A percentile compares a stretch with the other conserved stretches of the same genome.
These are phyloP conservation scores for Schizosaccharomyces japonicus DNA, from an alignment of 805 yeast genomes.

Conservation along the genomic window DNA sequence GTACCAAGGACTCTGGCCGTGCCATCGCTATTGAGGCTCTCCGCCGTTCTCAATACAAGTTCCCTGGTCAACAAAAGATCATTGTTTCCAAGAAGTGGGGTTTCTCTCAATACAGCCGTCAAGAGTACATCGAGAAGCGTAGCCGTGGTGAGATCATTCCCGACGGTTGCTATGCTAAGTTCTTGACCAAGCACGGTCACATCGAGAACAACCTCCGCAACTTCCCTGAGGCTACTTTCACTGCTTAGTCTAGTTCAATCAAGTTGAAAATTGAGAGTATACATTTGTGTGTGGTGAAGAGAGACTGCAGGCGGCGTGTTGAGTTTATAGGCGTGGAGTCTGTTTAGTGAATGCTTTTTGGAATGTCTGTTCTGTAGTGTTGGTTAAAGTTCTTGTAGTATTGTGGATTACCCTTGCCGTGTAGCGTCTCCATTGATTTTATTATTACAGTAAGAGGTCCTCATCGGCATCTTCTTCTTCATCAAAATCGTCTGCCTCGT, in stretches of 20 bases:
- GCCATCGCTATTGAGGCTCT: constrained; percentile 94
- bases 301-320: too few relatives aligned
- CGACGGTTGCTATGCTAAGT: constrained; percentile 99
- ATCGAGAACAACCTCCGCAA: constrained; percentile 31
- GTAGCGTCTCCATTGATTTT: too few relatives aligned
- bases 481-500: constrained; percentile 1
- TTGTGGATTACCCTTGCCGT: too few relatives aligned
- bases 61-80: constrained; percentile 99
- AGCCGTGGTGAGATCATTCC: constrained; percentile 96
- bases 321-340: too few relatives aligned
- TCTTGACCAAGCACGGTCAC: constrained; percentile 89
- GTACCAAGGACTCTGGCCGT: constrained; percentile 96
- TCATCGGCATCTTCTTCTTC: constrained; percentile 3
- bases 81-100: constrained; percentile 99
- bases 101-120: constrained; percentile 98
- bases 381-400: too few relatives aligned
- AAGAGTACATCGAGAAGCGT: constrained; percentile 79
- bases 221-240: constrained; percentile 9
- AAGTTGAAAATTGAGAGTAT: too few relatives aligned
- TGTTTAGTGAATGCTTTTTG: too few relatives aligned
- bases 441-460: background rate
- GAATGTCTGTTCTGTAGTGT: too few relatives aligned
- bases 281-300: too few relatives aligned
- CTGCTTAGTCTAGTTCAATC: too few relatives aligned
- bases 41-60: constrained; percentile 99